Evolutionary conservation across 2,329 filamentous ascomycete genomes (phyloP), one percentile per base, ranked within the genome.

Genomic region (Penicillium sp.): DNA sequence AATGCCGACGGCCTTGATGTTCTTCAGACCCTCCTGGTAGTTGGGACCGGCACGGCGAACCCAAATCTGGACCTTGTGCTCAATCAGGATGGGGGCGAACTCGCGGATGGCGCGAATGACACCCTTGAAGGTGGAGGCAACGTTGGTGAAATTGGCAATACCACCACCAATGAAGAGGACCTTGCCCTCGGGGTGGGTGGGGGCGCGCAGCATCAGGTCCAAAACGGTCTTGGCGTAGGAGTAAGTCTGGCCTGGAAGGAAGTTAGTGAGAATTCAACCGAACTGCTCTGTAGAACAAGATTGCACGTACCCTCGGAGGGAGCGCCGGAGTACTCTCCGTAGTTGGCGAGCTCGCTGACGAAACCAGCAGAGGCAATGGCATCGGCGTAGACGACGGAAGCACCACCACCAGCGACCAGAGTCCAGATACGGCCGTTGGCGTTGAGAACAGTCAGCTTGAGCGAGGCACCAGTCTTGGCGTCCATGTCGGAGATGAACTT

Each of bases 71-170:
- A 95, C 91, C 74, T 96, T 96, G 88, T 99, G 95, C 86, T 99
- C 95, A 75, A 87, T 87, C 69, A 99, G 87, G 65, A 89, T 85
- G 64, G 88, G 87, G 61, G 93, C 86, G 70, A 94, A 92, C 81
- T 98, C 95, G 67, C 94, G 89, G 67, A 99, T 87, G 60, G 95
- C 95, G 70, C 92, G 90, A 78, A 99, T 99, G 79, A 99, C 94
- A 83, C 95, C 95, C 87, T 99, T 99, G 90, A 99, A 99, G 66
- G 95, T 99, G 71, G 90, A 95, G 61, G 95, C 95, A 56, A 99
- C 95, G 82, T 98, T 99, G 85, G 95, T 99, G 85, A 99, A 99
- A 89, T 99, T 99, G 85, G 95, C 95, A 86, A 99, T 99, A 86
- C 95, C 95, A 83, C 95, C 95, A 79, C 95, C 95, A 69, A 99